Evolutionary conservation across 495 filamentous ascomycete species (phyloP).

Genomic region (Trichoderma orchidacearum): DNA sequence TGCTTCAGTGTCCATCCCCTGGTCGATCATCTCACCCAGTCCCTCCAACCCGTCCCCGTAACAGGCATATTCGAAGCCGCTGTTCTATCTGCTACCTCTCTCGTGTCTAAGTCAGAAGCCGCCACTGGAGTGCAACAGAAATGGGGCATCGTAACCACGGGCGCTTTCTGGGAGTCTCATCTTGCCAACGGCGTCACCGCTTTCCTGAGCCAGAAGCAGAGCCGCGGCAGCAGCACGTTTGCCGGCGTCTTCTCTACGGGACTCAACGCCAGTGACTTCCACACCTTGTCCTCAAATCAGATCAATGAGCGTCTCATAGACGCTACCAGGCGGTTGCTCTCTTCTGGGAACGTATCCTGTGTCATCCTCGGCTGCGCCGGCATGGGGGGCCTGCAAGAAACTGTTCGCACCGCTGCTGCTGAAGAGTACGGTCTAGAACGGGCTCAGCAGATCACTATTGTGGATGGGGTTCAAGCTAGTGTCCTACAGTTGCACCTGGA

Average conservation of each 20-base stretch:
- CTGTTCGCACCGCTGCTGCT: constrained; percentile 56
- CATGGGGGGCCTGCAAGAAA: constrained; percentile 79
- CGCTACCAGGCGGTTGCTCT: constrained; percentile 52
- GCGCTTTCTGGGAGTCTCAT: constrained; percentile 65
- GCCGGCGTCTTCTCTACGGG: constrained; percentile 77
- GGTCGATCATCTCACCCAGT: constrained; percentile 29
- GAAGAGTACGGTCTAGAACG: constrained; percentile 46
- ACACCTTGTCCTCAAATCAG: constrained; percentile 48
- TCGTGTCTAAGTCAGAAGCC: constrained; percentile 10
- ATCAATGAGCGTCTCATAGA: constrained; percentile 52
- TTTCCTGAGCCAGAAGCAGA: constrained; percentile 31
- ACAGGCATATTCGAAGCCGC: constrained; percentile 85
- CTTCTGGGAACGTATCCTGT: constrained; percentile 41
- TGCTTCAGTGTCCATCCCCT: constrained; percentile 87
- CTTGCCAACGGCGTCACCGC: constrained; percentile 46
- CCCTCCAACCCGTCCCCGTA: constrained; percentile 35
- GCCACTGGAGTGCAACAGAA: constrained; percentile 23
- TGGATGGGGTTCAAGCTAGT: constrained; percentile 78
- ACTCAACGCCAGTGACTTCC: constrained; percentile 67
- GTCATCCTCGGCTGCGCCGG: constrained; percentile 77
- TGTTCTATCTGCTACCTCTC: constrained; percentile 42
- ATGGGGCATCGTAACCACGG: constrained; percentile 88
- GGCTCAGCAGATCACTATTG: constrained; percentile 49
- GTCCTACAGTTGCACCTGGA: constrained; percentile 51
- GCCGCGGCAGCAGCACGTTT: constrained; percentile 29